These are phyloP conservation scores for Emergomyces africanus DNA, from an alignment of 2,329 filamentous ascomycete genomes.

Conservation along the genomic window DNA sequence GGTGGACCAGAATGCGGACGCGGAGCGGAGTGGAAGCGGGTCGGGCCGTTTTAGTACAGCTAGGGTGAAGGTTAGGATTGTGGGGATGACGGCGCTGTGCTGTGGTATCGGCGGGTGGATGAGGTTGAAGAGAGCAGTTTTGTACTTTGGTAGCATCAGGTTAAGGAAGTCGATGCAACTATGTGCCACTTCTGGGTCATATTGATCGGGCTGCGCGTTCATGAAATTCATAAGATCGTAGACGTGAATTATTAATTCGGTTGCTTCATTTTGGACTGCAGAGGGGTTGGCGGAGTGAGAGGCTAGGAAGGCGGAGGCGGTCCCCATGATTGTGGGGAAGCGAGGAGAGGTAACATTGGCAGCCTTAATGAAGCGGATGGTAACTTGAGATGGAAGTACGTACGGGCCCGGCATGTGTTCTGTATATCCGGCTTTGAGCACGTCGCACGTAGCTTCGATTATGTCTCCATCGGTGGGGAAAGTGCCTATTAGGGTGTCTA, in stretches of 20 bases:
- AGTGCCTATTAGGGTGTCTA: slow-evolving; percentile 27
- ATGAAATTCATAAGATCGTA: slow-evolving; percentile 27
- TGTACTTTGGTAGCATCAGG: slow-evolving; percentile 30
- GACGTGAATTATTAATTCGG: slow-evolving; percentile 27
- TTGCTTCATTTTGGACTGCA: slow-evolving; percentile 21
- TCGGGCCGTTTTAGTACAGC: slow-evolving; percentile 29
- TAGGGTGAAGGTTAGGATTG: slow-evolving; percentile 30
- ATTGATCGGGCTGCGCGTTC: slow-evolving; percentile 21
- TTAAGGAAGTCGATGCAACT: slow-evolving; percentile 34
- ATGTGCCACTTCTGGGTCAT: slow-evolving; percentile 32
- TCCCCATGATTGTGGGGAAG: slow-evolving; percentile 28
- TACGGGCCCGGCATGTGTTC: slow-evolving; percentile 29
- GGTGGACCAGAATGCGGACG: slow-evolving; percentile 32
- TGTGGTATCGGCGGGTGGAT: slow-evolving; percentile 11
- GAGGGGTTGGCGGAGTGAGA: slow-evolving; percentile 27
- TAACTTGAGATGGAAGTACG: slow-evolving; percentile 30
- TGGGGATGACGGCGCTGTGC: slow-evolving; percentile 19
- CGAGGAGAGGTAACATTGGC: slow-evolving; percentile 18
- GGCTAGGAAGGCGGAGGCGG: slow-evolving; percentile 34
- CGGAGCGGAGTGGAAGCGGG: slow-evolving; percentile 34
- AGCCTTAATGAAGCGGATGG: slow-evolving; percentile 29
- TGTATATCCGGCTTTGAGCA: slow-evolving; percentile 34
- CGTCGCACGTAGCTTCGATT: slow-evolving; percentile 33
- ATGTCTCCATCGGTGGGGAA: slow-evolving; percentile 30
- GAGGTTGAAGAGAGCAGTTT: slow-evolving; percentile 25